Evolutionary conservation across 129 eudicot genomes (phyloP).

Genomic region (Flaveria robusta): DNA sequence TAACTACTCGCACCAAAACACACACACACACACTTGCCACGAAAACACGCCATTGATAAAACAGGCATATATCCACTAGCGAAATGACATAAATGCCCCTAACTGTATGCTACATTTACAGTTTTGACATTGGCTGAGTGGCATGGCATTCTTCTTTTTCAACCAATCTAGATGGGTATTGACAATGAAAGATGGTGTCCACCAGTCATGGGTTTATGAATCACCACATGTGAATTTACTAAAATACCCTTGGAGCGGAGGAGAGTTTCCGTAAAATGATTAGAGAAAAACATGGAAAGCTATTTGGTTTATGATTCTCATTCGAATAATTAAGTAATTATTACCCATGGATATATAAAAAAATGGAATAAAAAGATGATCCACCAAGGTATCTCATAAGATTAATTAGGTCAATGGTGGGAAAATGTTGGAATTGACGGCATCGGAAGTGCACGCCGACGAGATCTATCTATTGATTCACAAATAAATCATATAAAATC

Average conservation of each 20-base stretch:
- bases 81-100: conserved; percentile 34
- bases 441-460: conserved; percentile 12
- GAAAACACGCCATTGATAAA: conserved; percentile 60
- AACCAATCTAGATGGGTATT: conserved; percentile 33
- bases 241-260: conserved; percentile 23
- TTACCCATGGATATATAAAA: conserved; percentile 2
- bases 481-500: not conserved
- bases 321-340: not conserved
- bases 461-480: not conserved
- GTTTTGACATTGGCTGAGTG: conserved; percentile 8
- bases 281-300: conserved; percentile 45
- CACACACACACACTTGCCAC: conserved; percentile 57
- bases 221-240: conserved; percentile 26
- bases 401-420: conserved; percentile 15
- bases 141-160: conserved; percentile 16
- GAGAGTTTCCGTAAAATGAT: conserved; percentile 28
- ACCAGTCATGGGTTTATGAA: conserved; percentile 39
- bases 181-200: conserved; percentile 42
- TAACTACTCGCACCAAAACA: conserved; percentile 52
- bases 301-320: conserved; percentile 34
- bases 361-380: not conserved
- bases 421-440: not conserved
- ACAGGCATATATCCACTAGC: conserved; percentile 19
- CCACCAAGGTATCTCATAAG: not conserved
- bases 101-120: not conserved